phyloP scores from a whole-genome alignment of 164 flowering plant genomes.

The Santalum album region DNA sequence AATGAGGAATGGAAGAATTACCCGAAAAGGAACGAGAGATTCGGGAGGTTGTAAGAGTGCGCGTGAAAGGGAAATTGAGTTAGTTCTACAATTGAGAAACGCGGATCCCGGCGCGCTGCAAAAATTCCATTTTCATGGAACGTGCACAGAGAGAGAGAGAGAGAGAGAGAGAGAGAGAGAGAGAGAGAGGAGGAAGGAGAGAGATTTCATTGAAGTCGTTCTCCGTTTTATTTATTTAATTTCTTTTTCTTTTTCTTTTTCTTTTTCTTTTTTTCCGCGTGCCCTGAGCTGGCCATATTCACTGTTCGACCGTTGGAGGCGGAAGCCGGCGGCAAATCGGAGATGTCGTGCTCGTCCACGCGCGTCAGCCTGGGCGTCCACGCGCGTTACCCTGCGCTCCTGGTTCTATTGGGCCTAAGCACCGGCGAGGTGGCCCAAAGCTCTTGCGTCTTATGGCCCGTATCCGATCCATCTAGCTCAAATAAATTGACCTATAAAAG shows the following conservation, averaged over 20 bases:
- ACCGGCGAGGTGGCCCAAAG: no score
- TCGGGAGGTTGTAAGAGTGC: conserved; percentile 1
- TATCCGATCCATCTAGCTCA: no score
- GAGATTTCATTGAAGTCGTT: conserved; percentile 13
- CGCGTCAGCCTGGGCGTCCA: no score
- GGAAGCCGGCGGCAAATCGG: no score
- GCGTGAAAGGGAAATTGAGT: conserved; percentile 10
- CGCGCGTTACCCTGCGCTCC: no score
- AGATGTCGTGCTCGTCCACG: no score
- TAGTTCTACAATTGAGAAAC: conserved; percentile 28
- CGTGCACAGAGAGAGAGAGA: neutral
- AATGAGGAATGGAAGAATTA: neutral
- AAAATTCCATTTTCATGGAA: conserved; percentile 20
- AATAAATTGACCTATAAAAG: no score
- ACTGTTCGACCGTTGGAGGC: conserved; percentile 9
- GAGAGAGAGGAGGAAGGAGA: conserved; percentile 9
- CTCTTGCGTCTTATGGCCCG: no score
- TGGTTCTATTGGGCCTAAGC: no score
- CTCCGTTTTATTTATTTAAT: neutral
- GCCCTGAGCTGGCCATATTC: neutral
- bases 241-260: conserved; percentile 3
- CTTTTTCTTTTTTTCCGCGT: neutral
- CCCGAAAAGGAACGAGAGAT: neutral
- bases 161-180: conserved; percentile 13
- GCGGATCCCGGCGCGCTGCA: conserved; percentile 49